Evolutionary conservation across 345 rosid species (phyloP).

Genomic region (Camelina neglecta): DNA sequence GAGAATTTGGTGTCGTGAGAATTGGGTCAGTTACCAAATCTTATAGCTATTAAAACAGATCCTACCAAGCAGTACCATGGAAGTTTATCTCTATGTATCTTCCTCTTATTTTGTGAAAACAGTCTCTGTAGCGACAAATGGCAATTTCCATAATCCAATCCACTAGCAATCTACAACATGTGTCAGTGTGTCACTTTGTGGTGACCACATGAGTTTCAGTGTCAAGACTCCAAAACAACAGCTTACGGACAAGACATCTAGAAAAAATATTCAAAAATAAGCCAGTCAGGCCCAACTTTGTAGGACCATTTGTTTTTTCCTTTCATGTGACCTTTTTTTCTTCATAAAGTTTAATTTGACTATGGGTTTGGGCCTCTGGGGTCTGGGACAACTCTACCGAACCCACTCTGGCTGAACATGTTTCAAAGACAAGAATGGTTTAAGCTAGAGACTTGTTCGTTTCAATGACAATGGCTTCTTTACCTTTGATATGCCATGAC

Average conservation of each 20-base stretch:
- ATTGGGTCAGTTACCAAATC: neutral
- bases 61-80: neutral
- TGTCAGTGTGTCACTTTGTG: constrained; percentile 19
- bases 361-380: neutral
- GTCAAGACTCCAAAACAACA: constrained; percentile 46
- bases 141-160: constrained; percentile 50
- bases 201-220: constrained; percentile 50
- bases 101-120: constrained; percentile 57
- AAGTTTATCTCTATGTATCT: constrained; percentile 5
- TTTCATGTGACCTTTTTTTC: neutral
- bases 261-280: constrained; percentile 60
- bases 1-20: neutral
- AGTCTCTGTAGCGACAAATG: constrained; percentile 58
- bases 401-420: neutral
- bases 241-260: constrained; percentile 44
- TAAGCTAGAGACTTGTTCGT: neutral
- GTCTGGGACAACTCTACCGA: constrained; percentile 4
- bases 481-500: neutral
- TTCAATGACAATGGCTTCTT: neutral
- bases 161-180: constrained; percentile 40
- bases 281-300: constrained; percentile 35
- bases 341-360: neutral
- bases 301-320: neutral
- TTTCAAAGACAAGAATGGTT: neutral
- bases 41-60: neutral